Base-by-base conservation (phyloP, 768 basidiomycete genomes). In the Rhodosporidiobolus odoratus region DNA sequence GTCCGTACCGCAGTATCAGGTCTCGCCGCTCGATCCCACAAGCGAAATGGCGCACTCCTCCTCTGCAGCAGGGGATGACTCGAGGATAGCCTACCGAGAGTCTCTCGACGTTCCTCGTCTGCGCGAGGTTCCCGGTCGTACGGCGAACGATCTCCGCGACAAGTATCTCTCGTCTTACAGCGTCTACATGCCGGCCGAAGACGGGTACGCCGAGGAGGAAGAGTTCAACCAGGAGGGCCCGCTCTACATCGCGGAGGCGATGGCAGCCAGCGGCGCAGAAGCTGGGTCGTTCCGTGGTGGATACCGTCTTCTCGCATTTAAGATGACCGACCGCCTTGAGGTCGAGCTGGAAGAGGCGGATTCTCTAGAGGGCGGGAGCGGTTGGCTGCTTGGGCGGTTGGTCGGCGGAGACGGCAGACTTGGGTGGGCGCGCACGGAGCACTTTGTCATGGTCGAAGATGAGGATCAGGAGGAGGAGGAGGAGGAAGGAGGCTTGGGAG, bases 281-380 rank as follows among this genome's bases (percentile, higher is more conserved):
- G 58, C 58, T 16, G 27, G 15, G 48, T 9, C 48, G 62, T 58
- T 45, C 58, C 69, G 23, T 59, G 58, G 3, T n/a, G 69, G 73
- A 1, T 74, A 71, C 43, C 63, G 69, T 1, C 38, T 74, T 19
- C 43, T 68, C 15, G 38, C 58, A n/a, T 71, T 65, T 30, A 62
- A 65, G 4, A 50, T 62, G 9, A 64, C 62, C 21, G 66, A 71
- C 21, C 43, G 38, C 2, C 17, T 74, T 41, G 34, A 61, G 27
- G 69, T 74, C 59, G 66, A 68, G 43, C 63, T 65, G 34, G 73
- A 74, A 47, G 73, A 74, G 52, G 69, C 73, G 4, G 73, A 74
- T 48, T 32, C 57, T 16, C 69, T 63, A 12, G 66, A 70, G 54
- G 73, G 73, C 12, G 73, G 73, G 0, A 38, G 62, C n/a, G 73